Percentiles rank a stretch among this genome's conserved stretches.
Evolutionary conservation across 768 basidiomycete species (phyloP).

Genomic region (Arthromyces matolae): DNA sequence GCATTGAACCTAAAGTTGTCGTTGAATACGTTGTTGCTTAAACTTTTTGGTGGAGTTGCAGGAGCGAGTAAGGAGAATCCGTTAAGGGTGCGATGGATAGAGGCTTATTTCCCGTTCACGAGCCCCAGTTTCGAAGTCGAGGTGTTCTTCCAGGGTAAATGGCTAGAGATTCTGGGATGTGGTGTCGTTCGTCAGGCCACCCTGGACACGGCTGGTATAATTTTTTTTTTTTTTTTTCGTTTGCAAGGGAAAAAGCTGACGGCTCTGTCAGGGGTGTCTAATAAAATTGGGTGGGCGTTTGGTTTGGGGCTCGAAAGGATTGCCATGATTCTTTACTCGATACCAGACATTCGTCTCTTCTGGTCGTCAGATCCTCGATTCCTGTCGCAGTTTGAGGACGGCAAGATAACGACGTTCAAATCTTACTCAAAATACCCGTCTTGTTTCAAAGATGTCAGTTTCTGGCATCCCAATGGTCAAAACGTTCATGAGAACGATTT

Average conservation of each 20-base stretch:
- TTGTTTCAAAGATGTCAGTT: slow-evolving; percentile 92
- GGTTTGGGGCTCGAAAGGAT: slow-evolving; percentile 96
- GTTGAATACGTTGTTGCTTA: slow-evolving; percentile 80
- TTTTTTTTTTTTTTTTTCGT: neutral
- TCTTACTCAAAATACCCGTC: slow-evolving; percentile 92
- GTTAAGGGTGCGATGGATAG: slow-evolving; percentile 91
- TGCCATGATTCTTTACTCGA: slow-evolving; percentile 95
- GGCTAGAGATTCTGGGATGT: slow-evolving; percentile 94
- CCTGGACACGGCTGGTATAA: slow-evolving; percentile 80
- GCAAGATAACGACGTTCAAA: slow-evolving; percentile 77
- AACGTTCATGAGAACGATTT: slow-evolving; percentile 92
- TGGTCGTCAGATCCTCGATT: slow-evolving; percentile 92
- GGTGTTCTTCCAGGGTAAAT: slow-evolving; percentile 92
- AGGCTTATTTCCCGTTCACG: slow-evolving; percentile 97
- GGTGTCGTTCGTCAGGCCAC: slow-evolving; percentile 91
- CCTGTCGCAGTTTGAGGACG: slow-evolving; percentile 77
- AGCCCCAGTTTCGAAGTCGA: slow-evolving; percentile 98
- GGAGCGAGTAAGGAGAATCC: slow-evolving; percentile 59
- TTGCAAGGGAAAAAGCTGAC: slow-evolving; percentile 19
- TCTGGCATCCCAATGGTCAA: slow-evolving; percentile 71
- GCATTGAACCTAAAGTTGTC: slow-evolving; percentile 86
- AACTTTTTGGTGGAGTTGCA: slow-evolving; percentile 67
- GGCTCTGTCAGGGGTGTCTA: slow-evolving; percentile 51
- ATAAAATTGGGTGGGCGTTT: slow-evolving; percentile 97
- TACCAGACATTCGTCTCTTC: slow-evolving; percentile 97